Base-by-base conservation (phyloP, 163 green algal genomes). In the Chlorella variabilis region DNA sequence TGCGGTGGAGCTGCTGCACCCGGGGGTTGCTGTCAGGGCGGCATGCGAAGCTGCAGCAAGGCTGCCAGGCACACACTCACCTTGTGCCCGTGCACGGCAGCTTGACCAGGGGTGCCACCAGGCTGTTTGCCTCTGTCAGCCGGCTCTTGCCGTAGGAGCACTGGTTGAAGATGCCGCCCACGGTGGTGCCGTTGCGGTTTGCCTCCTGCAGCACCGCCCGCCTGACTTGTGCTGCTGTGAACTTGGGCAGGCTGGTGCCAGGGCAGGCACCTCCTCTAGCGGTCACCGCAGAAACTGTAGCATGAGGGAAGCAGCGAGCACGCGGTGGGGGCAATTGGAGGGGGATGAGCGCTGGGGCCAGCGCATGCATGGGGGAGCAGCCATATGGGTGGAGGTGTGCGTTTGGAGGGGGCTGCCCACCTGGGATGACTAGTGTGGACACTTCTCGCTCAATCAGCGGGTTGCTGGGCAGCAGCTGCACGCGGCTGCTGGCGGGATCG, bases 121-220 rank as follows among this genome's bases (percentile, higher is more conserved):
- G 51, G 23, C 51, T 69, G 71, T 68, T 78, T 3, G 27, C 34
- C 9, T 38, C 8, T 7, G 51, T 78, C 25, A 78, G 54, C 54
- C 13, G n/a, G 23, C 15, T 68, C 36, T 51, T 51, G 51, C 56
- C 51, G 36, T 68, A 69, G 27, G 36, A 59, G 36, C 51, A 68
- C 71, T 78, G 42, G 51, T 51, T 68, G 38, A 33, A 78, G 51
- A 29, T 54, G 51, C 31, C 15, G 71, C 71, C 71, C 31, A 78
- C 51, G 34, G 71, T 78, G 51, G 39, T 27, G 36, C 36, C 54
- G 4, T 21, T 34, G 3, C 45, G 71, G 54, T 56, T 78, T 23
- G 63, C 29, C 71, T 78, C 71, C 45, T 54, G 45, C 27, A 78
- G 56, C 51, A 78, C 27, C 0, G 71, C 36, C 33, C n/a, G 33